phyloP scores from a whole-genome alignment of 768 basidiomycete genomes.

The Mrakia gelida region DNA sequence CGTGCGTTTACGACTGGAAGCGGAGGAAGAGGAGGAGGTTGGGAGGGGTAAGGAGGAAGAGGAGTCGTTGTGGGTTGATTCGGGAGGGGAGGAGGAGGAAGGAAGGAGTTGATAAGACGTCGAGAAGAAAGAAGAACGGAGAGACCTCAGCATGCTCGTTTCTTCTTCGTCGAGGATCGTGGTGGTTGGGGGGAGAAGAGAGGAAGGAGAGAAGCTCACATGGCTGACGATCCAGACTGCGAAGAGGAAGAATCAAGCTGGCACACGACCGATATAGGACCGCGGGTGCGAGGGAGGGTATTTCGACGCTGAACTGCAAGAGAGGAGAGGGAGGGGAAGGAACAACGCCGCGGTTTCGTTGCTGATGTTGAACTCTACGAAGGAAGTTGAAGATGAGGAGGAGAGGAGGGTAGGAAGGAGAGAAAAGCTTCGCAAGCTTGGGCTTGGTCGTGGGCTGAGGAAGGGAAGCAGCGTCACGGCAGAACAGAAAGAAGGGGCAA shows the following conservation, averaged over 20 bases:
- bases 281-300: background rate
- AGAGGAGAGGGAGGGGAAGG: background rate
- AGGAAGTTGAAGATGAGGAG: too few relatives aligned
- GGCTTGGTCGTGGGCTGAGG: too few relatives aligned
- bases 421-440: too few relatives aligned
- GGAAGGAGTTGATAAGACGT: background rate
- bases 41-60: background rate
- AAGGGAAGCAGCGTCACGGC: too few relatives aligned
- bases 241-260: background rate
- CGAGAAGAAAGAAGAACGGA: too few relatives aligned
- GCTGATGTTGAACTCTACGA: too few relatives aligned
- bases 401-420: too few relatives aligned
- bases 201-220: background rate
- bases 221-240: background rate
- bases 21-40: background rate
- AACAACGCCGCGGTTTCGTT: background rate
- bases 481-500: too few relatives aligned
- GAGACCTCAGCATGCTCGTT: background rate
- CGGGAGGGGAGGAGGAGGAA: background rate
- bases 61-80: background rate
- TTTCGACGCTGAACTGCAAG: background rate
- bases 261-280: conserved; percentile 4
- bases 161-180: background rate
- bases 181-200: background rate
- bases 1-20: background rate